Percentiles rank a stretch among this genome's conserved stretches.
Conservation (phyloP, 2,329 filamentous ascomycete species). For the Cladorrhinum sp. region DNA sequence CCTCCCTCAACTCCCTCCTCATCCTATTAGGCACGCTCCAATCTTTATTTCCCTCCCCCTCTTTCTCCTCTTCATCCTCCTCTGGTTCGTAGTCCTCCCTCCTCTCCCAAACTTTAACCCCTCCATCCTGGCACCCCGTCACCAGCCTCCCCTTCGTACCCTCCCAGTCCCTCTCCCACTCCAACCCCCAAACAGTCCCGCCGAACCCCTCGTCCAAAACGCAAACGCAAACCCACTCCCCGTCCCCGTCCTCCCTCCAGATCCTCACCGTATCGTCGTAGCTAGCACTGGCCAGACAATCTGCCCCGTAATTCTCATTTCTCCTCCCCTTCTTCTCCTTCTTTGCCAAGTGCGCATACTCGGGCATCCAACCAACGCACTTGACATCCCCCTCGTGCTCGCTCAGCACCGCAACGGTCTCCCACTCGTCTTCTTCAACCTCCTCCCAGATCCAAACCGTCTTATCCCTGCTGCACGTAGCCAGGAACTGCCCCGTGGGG, state of each 20-base stretch:
- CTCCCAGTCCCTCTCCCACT: conserved; percentile 45
- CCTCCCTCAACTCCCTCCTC: conserved; percentile 71
- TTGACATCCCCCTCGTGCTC: conserved; percentile 97
- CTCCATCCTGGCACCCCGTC: conserved; percentile 82
- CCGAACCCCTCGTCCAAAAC: conserved; percentile 70
- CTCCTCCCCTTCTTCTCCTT: conserved; percentile 36
- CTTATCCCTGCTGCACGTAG: conserved; percentile 90
- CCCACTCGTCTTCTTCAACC: conserved; percentile 88
- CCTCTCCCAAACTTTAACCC: conserved; percentile 75
- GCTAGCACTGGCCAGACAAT: conserved; percentile 83
- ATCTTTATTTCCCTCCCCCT: conserved; percentile 36
- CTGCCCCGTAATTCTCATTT: conserved; percentile 58
- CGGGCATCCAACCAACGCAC: conserved; percentile 84
- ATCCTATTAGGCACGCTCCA: conserved; percentile 85
- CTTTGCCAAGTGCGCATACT: too few species aligned
- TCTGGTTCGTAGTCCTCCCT: conserved; percentile 49
- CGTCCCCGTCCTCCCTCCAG: conserved; percentile 84
- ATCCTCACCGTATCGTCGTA: conserved; percentile 90
- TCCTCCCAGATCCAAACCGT: conserved; percentile 99
- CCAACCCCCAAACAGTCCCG: conserved; percentile 86
- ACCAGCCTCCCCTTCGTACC: conserved; percentile 53
- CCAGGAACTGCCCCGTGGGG: conserved; percentile 72
- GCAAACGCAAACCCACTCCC: conserved; percentile 87
- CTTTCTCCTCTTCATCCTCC: conserved; percentile 33
- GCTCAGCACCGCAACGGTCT: conserved; percentile 90